A percentile compares a stretch with the other conserved stretches of the same genome.
Conservation (phyloP, 192 early-diverging fungal genomes). For the Backusella circina region DNA sequence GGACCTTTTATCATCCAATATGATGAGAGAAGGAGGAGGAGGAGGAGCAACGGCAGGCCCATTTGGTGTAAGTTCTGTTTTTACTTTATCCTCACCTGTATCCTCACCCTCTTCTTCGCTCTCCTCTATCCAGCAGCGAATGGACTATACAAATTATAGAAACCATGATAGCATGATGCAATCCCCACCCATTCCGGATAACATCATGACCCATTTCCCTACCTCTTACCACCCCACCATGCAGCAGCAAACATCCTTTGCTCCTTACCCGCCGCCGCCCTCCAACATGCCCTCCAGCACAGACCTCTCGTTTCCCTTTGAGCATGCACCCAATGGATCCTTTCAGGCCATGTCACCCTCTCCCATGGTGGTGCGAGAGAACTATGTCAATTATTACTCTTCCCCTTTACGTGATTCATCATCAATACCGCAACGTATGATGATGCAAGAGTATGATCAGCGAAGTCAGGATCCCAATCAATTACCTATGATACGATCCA, state of each 20-base stretch:
- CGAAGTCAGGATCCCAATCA: not conserved
- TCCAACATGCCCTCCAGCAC: not conserved
- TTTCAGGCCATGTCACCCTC: not conserved
- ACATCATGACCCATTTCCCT: not conserved
- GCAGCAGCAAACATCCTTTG: not conserved
- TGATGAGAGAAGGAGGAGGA: not conserved
- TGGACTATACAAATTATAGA: not conserved
- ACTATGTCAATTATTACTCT: not conserved
- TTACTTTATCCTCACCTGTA: not conserved
- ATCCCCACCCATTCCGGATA: constrained; percentile 2
- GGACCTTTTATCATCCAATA: constrained; percentile 1
- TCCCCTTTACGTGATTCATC: not conserved
- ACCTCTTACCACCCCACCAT: not conserved
- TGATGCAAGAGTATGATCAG: not conserved
- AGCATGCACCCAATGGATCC: not conserved
- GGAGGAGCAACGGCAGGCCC: not conserved
- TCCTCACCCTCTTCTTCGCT: not conserved
- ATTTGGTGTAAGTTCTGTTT: not conserved
- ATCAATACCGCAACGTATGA: not conserved
- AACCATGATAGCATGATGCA: not conserved
- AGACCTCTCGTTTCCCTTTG: not conserved
- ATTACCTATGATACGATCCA: not conserved
- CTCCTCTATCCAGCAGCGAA: constrained; percentile 1
- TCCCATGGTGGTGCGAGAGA: not conserved
- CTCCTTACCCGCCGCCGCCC: not conserved